phyloP scores from a whole-genome alignment of 1,139 yeast genomes.

The Blastobotrys elegans region DNA sequence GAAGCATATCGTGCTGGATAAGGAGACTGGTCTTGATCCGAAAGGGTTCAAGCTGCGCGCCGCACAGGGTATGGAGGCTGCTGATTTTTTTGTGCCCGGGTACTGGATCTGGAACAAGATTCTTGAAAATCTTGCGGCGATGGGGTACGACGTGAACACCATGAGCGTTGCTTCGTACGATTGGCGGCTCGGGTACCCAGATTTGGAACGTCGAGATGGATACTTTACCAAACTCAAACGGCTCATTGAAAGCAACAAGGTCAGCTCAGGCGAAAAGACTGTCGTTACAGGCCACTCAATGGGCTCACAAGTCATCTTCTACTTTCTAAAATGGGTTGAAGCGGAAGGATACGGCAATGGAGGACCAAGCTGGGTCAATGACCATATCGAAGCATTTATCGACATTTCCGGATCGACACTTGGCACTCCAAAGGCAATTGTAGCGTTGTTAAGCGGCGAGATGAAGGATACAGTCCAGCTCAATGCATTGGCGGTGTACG shows the following conservation, averaged over 20 bases:
- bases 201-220: conserved; percentile 79
- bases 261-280: conserved; percentile 60
- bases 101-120: conserved; percentile 99
- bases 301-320: conserved; percentile 88
- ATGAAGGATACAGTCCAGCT: conserved; percentile 96
- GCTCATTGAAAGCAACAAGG: conserved; percentile 56
- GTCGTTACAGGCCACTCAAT: conserved; percentile 89
- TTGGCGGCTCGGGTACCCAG: conserved; percentile 90
- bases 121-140: conserved; percentile 84
- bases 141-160: conserved; percentile 87
- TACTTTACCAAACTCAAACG: conserved; percentile 73
- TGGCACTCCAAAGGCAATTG: conserved; percentile 92
- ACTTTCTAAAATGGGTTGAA: conserved; percentile 94
- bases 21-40: conserved; percentile 90
- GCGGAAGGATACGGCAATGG: conserved; percentile 83
- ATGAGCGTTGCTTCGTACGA: conserved; percentile 92
- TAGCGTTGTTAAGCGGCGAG: conserved; percentile 90
- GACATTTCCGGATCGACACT: conserved; percentile 84
- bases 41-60: conserved; percentile 75
- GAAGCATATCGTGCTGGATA: conserved; percentile 82
- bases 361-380: conserved; percentile 81
- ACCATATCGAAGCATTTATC: conserved; percentile 69
- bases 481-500: conserved; percentile 88
- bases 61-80: conserved; percentile 95
- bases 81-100: conserved; percentile 94